phyloP scores from a whole-genome alignment of 2,329 filamentous ascomycete species.

The Samsoniella hepiali region DNA sequence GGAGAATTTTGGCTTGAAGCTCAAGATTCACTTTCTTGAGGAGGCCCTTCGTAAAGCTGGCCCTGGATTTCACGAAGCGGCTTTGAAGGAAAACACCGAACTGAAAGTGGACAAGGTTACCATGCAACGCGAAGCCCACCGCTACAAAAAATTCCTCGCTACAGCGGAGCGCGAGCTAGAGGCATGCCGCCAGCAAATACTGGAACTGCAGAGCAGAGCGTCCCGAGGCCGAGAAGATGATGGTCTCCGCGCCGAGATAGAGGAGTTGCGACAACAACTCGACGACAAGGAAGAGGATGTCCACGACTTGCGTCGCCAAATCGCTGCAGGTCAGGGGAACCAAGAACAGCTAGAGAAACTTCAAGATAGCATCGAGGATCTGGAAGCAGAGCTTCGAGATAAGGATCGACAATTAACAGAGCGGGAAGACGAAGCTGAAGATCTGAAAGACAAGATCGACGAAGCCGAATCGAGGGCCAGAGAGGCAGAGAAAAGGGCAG shows the following conservation, averaged over 20 bases:
- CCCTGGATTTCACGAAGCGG: slow-evolving; percentile 83
- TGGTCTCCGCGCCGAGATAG: slow-evolving; percentile 59
- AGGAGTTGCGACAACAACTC: slow-evolving; percentile 54
- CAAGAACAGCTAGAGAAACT: slow-evolving; percentile 62
- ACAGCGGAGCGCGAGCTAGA: slow-evolving; percentile 85
- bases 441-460: slow-evolving; percentile 54
- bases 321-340: slow-evolving; percentile 55
- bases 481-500: slow-evolving; percentile 46
- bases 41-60: slow-evolving; percentile 84
- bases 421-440: slow-evolving; percentile 71
- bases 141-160: slow-evolving; percentile 79
- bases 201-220: slow-evolving; percentile 77
- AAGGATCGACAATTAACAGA: slow-evolving; percentile 72
- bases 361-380: slow-evolving; percentile 69
- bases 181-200: slow-evolving; percentile 74
- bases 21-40: slow-evolving; percentile 96
- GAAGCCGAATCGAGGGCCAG: slow-evolving; percentile 58
- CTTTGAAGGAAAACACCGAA: slow-evolving; percentile 91
- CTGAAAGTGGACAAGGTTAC: slow-evolving; percentile 90
- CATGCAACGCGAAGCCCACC: slow-evolving; percentile 81
- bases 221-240: slow-evolving; percentile 74
- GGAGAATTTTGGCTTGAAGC: slow-evolving; percentile 94
- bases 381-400: slow-evolving; percentile 71
- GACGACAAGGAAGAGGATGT: slow-evolving; percentile 59
- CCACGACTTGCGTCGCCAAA: slow-evolving; percentile 56